Conservation (phyloP, 1,139 yeast species). For the Suhomyces atakaporum region DNA sequence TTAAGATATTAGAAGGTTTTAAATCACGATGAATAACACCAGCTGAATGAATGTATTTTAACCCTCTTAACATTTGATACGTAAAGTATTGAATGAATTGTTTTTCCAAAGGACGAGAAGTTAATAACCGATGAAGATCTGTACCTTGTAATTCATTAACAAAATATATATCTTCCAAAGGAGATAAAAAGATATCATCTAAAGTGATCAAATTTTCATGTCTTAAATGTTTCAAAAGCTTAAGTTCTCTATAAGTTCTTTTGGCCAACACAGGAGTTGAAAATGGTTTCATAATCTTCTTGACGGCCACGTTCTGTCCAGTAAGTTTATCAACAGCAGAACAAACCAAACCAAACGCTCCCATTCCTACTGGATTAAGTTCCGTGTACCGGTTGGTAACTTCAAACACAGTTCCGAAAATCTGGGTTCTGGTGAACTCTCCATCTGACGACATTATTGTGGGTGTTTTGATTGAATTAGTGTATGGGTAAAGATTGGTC, state of each 20-base stretch:
- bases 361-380: constrained; percentile 98
- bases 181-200: constrained; percentile 92
- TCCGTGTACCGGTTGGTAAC: constrained; percentile 90
- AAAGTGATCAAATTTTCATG: constrained; percentile 93
- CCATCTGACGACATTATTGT: constrained; percentile 27
- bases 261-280: constrained; percentile 93
- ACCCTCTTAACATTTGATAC: constrained; percentile 32
- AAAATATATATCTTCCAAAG: constrained; percentile 93
- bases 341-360: constrained; percentile 97
- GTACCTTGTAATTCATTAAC: constrained; percentile 97
- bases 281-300: constrained; percentile 97
- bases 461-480: no score
- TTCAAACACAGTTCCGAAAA: constrained; percentile 89
- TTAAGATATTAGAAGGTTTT: constrained; percentile 30
- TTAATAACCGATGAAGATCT: constrained; percentile 85
- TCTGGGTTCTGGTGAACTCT: constrained; percentile 50
- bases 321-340: constrained; percentile 93
- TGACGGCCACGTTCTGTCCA: constrained; percentile 92
- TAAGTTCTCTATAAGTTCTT: constrained; percentile 93
- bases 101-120: constrained; percentile 90
- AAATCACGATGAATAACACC: constrained; percentile 35
- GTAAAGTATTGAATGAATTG: constrained; percentile 96
- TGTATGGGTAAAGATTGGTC: no score
- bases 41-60: constrained; percentile 32
- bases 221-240: constrained; percentile 85